phyloP scores from a whole-genome alignment of 164 flowering plant species.

The Kalanchoe fedtschenkoi region DNA sequence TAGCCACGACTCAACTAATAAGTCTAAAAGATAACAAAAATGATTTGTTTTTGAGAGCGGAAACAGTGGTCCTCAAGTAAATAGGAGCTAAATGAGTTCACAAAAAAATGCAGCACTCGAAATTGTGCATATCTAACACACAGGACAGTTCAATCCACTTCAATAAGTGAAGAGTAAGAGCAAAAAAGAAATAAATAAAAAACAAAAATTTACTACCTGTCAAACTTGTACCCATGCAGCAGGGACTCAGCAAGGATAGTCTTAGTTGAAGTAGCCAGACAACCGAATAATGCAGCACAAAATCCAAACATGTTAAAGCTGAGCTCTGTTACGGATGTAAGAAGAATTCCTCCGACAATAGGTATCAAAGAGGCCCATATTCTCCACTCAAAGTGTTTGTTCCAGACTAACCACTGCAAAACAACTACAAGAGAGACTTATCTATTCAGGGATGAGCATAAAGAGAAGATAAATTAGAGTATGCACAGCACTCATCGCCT shows the following conservation, averaged over 20 bases:
- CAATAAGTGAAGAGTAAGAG: not conserved
- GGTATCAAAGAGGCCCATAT: conserved; percentile 92
- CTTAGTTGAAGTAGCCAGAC: conserved; percentile 95
- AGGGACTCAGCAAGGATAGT: conserved; percentile 94
- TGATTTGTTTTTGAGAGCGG: no score
- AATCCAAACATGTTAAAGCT: conserved; percentile 86
- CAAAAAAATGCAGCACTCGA: no score
- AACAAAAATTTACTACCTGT: conserved; percentile 43
- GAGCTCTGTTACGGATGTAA: conserved; percentile 87
- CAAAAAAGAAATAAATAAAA: not conserved
- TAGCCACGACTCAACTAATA: no score
- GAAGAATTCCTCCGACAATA: conserved; percentile 93
- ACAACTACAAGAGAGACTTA: conserved; percentile 40
- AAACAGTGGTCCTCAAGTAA: no score
- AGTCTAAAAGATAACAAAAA: no score
- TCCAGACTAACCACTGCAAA: conserved; percentile 95
- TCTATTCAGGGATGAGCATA: not conserved
- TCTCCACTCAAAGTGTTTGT: conserved; percentile 76
- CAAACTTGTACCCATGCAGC: conserved; percentile 93
- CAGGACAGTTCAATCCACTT: not conserved
- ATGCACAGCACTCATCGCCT: not conserved
- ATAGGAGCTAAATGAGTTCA: no score
- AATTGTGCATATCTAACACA: not conserved
- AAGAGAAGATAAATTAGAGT: not conserved
- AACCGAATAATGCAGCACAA: conserved; percentile 87